Percentiles rank a stretch among this genome's conserved stretches.
phyloP scores from a whole-genome alignment of 306 rosid species.

The Fagus crenata region DNA sequence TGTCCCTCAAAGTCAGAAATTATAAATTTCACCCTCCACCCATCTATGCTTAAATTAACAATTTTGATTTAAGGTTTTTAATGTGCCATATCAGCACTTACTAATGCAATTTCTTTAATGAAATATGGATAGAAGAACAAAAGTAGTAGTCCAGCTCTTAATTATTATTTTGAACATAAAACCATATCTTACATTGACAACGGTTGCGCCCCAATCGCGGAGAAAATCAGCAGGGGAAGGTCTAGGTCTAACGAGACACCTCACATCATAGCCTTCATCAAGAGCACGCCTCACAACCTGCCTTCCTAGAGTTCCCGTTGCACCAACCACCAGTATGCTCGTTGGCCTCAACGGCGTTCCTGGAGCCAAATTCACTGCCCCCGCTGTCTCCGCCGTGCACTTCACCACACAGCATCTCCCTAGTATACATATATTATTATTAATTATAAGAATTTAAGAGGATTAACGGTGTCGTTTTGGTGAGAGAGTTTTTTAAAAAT shows the following conservation, averaged over 20 bases:
- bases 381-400: slow-evolving; percentile 40
- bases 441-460: no score
- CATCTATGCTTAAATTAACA: no score
- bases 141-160: no score
- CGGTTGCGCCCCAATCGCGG: slow-evolving; percentile 97
- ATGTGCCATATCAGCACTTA: no score
- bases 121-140: no score
- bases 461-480: no score
- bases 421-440: not conserved
- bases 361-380: slow-evolving; percentile 59
- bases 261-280: slow-evolving; percentile 91
- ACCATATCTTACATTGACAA: slow-evolving; percentile 54
- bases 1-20: no score
- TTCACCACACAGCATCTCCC: slow-evolving; percentile 35
- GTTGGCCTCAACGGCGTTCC: slow-evolving; percentile 81
- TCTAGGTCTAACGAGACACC: slow-evolving; percentile 94
- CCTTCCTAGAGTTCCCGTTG: slow-evolving; percentile 86
- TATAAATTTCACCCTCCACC: no score
- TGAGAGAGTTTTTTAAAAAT: not conserved
- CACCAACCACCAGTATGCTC: slow-evolving; percentile 77
- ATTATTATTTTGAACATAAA: no score
- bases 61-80: no score
- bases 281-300: slow-evolving; percentile 89
- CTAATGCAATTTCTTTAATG: no score
- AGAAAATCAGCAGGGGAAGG: slow-evolving; percentile 98